These are phyloP conservation scores for Aspergillus baeticus DNA, from an alignment of 495 filamentous ascomycete genomes.

Conservation along the genomic window DNA sequence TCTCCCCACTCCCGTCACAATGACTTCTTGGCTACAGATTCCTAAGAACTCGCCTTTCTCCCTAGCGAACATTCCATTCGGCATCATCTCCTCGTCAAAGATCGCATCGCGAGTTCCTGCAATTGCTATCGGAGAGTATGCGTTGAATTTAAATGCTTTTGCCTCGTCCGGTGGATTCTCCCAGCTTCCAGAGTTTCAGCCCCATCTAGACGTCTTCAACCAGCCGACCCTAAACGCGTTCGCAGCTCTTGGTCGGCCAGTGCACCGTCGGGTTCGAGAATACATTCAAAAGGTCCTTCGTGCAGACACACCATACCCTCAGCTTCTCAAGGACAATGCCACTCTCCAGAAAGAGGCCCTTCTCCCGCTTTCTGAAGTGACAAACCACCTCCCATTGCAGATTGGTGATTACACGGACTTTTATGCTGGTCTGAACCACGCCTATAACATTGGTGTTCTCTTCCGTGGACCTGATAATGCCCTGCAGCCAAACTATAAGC, in stretches of 20 bases:
- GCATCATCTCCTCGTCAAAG: conserved; percentile 68
- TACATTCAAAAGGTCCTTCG: conserved; percentile 73
- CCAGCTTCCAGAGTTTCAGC: conserved; percentile 55
- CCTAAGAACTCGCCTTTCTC: conserved; percentile 72
- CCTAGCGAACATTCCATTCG: conserved; percentile 88
- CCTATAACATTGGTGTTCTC: conserved; percentile 73
- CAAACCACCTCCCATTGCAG: conserved; percentile 76
- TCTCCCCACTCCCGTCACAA: conserved; percentile 21
- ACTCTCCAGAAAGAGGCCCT: conserved; percentile 52
- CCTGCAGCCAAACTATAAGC: conserved; percentile 85
- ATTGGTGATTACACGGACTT: conserved; percentile 98
- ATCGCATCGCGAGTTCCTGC: conserved; percentile 61
- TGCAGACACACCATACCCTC: conserved; percentile 55
- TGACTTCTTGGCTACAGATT: conserved; percentile 68
- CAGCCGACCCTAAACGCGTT: conserved; percentile 78
- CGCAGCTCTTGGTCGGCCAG: conserved; percentile 68
- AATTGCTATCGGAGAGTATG: conserved; percentile 75
- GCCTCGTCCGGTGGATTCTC: conserved; percentile 57
- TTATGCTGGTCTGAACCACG: conserved; percentile 90
- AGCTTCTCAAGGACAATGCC: conserved; percentile 58
- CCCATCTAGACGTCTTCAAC: conserved; percentile 60
- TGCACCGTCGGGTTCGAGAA: conserved; percentile 70
- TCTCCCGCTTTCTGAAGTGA: conserved; percentile 56
- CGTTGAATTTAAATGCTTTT: conserved; percentile 73
- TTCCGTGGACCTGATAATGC: conserved; percentile 82